Percentiles rank a stretch among this genome's conserved stretches.
Conservation (phyloP, 768 basidiomycete genomes). For the Calocera viscosa region DNA sequence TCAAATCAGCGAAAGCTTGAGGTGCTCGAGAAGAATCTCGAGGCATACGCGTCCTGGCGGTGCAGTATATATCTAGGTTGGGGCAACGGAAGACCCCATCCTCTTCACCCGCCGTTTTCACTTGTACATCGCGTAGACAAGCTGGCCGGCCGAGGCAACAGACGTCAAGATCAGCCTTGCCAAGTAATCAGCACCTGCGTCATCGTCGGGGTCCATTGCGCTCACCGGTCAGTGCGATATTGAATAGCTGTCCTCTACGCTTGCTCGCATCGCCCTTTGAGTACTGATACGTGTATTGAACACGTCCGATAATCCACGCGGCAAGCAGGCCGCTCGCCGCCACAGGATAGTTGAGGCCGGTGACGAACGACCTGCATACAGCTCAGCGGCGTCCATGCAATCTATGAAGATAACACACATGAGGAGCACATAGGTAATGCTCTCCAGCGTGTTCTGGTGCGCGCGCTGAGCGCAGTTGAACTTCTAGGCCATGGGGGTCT, state of each 20-base stretch:
- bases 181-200: not conserved
- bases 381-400: not conserved
- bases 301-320: slow-evolving; percentile 30
- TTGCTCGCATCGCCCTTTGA: slow-evolving; percentile 31
- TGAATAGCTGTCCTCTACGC: not conserved
- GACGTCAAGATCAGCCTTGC: not conserved
- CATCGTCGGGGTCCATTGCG: not conserved
- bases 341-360: slow-evolving; percentile 34
- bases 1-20: too few species aligned
- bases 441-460: slow-evolving; percentile 14
- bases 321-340: slow-evolving; percentile 34
- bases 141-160: not conserved
- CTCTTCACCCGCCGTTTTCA: too few species aligned
- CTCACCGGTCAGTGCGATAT: not conserved
- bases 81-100: too few species aligned
- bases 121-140: not conserved
- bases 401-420: not conserved
- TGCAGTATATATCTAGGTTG: too few species aligned
- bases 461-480: slow-evolving; percentile 17
- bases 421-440: slow-evolving; percentile 1
- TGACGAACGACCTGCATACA: slow-evolving; percentile 21
- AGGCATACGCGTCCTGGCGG: too few species aligned
- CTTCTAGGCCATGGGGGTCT: slow-evolving; percentile 37
- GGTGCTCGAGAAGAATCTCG: too few species aligned
- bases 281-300: slow-evolving; percentile 39